Evolutionary conservation across 495 filamentous ascomycete species (phyloP).

Genomic region (Apodospora peruviana): DNA sequence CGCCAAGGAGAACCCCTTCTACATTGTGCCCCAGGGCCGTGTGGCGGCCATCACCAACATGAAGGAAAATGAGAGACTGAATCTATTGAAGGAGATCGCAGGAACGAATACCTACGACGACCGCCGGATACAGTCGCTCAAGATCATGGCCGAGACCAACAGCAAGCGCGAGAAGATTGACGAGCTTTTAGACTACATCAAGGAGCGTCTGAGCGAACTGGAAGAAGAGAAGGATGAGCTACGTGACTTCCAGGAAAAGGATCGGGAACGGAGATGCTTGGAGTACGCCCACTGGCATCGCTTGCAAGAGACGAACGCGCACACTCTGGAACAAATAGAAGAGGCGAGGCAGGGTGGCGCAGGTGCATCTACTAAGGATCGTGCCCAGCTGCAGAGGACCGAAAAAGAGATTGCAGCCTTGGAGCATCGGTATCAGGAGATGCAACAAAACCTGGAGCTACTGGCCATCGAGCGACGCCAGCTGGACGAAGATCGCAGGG

Average conservation of each 20-base stretch:
- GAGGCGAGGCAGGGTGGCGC: slow-evolving; percentile 72
- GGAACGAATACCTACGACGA: slow-evolving; percentile 97
- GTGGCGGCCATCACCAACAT: slow-evolving; percentile 96
- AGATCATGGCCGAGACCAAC: slow-evolving; percentile 96
- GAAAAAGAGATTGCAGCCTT: slow-evolving; percentile 75
- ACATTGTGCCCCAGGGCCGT: slow-evolving; percentile 96
- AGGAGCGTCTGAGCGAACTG: slow-evolving; percentile 79
- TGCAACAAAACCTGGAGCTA: slow-evolving; percentile 78
- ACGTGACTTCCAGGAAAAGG: slow-evolving; percentile 86
- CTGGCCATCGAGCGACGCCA: slow-evolving; percentile 82
- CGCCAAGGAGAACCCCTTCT: slow-evolving; percentile 96
- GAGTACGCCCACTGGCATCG: slow-evolving; percentile 92
- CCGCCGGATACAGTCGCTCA: slow-evolving; percentile 78
- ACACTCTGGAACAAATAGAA: slow-evolving; percentile 77
- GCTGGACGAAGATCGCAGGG: slow-evolving; percentile 83
- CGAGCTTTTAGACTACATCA: slow-evolving; percentile 83
- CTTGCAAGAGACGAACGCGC: slow-evolving; percentile 72
- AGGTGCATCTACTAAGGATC: slow-evolving; percentile 76
- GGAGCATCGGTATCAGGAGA: slow-evolving; percentile 69
- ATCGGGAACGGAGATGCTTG: slow-evolving; percentile 84
- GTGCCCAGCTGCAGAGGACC: slow-evolving; percentile 68
- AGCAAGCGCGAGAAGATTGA: slow-evolving; percentile 94
- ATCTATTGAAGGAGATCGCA: slow-evolving; percentile 91
- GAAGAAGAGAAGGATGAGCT: slow-evolving; percentile 98
- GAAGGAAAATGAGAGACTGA: slow-evolving; percentile 88